These are phyloP conservation scores for Annulohypoxylon bovei DNA, from an alignment of 495 filamentous ascomycete species.

Conservation along the genomic window DNA sequence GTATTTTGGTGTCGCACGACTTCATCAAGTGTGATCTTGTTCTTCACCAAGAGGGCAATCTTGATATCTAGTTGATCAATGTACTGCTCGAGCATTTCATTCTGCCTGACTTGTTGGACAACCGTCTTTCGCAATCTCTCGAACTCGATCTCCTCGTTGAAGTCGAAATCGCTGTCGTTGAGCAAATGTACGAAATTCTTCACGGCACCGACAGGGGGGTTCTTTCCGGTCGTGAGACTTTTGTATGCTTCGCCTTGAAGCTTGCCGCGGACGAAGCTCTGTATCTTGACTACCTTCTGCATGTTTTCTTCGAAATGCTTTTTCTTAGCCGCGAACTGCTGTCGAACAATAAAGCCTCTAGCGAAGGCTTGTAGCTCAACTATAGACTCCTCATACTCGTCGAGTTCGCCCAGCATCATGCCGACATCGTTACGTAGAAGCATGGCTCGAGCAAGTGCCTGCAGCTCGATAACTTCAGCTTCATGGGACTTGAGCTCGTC, in stretches of 20 bases:
- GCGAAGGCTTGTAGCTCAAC: constrained; percentile 78
- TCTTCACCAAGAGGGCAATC: constrained; percentile 97
- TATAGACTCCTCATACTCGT: constrained; percentile 80
- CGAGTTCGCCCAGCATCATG: constrained; percentile 74
- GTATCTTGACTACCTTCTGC: constrained; percentile 98
- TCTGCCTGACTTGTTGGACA: constrained; percentile 95
- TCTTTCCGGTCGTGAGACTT: constrained; percentile 93
- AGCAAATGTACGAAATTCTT: constrained; percentile 98
- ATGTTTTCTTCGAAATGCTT: constrained; percentile 94
- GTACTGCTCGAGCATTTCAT: constrained; percentile 96
- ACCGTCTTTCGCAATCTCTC: constrained; percentile 92
- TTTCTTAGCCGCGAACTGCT: constrained; percentile 81
- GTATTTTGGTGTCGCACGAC: constrained; percentile 97
- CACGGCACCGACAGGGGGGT: constrained; percentile 93
- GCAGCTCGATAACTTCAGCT: constrained; percentile 69
- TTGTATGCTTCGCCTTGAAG: constrained; percentile 98
- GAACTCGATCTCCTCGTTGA: constrained; percentile 97
- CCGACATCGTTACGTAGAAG: constrained; percentile 77
- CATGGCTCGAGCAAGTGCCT: constrained; percentile 81
- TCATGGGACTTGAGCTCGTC: constrained; percentile 67
- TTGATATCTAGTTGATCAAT: constrained; percentile 99
- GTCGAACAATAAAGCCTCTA: constrained; percentile 77
- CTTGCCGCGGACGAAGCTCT: constrained; percentile 92
- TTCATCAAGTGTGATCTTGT: constrained; percentile 98
- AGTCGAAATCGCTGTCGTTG: constrained; percentile 98